Evolutionary conservation across 1,139 yeast genomes (phyloP).

Genomic region (Candida dubliniensis): DNA sequence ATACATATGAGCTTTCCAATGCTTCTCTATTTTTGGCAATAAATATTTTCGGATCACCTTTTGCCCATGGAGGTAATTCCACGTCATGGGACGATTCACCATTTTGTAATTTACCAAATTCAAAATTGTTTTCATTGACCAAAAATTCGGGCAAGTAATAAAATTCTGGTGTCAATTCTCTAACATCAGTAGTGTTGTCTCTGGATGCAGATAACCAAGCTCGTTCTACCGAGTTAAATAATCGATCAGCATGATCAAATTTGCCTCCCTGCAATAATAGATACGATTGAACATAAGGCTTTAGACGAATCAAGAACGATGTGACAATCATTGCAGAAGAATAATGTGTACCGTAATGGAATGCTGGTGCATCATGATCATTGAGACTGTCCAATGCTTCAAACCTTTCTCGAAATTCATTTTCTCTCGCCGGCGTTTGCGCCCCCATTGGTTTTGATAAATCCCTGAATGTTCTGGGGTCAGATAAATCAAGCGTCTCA

Average conservation of each 20-base stretch:
- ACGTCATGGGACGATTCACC: slow-evolving; percentile 64
- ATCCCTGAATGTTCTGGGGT: slow-evolving; percentile 67
- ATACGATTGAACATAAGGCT: slow-evolving; percentile 80
- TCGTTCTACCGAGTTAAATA: slow-evolving; percentile 67
- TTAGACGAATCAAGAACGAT: slow-evolving; percentile 68
- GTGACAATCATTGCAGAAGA: slow-evolving; percentile 92
- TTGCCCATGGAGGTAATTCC: slow-evolving; percentile 77
- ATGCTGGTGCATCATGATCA: slow-evolving; percentile 63
- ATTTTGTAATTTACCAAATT: slow-evolving; percentile 67
- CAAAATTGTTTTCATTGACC: slow-evolving; percentile 58
- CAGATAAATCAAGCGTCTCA: slow-evolving; percentile 56
- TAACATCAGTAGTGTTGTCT: slow-evolving; percentile 81
- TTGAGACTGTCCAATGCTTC: slow-evolving; percentile 60
- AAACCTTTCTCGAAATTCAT: slow-evolving; percentile 65
- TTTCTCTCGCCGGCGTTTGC: slow-evolving; percentile 58
- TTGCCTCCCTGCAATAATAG: slow-evolving; percentile 79
- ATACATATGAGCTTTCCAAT: slow-evolving; percentile 75
- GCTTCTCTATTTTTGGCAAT: slow-evolving; percentile 77
- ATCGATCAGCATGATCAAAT: slow-evolving; percentile 82
- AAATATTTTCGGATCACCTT: slow-evolving; percentile 69
- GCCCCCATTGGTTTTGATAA: slow-evolving; percentile 90
- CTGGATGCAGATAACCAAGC: slow-evolving; percentile 79
- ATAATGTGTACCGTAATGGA: slow-evolving; percentile 90
- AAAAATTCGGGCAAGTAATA: slow-evolving; percentile 77
- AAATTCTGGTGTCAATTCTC: slow-evolving; percentile 85